Evolutionary conservation across 495 filamentous ascomycete genomes (phyloP), one percentile per base, ranked within the genome.

Genomic region (Penicillium macrosclerotiorum): DNA sequence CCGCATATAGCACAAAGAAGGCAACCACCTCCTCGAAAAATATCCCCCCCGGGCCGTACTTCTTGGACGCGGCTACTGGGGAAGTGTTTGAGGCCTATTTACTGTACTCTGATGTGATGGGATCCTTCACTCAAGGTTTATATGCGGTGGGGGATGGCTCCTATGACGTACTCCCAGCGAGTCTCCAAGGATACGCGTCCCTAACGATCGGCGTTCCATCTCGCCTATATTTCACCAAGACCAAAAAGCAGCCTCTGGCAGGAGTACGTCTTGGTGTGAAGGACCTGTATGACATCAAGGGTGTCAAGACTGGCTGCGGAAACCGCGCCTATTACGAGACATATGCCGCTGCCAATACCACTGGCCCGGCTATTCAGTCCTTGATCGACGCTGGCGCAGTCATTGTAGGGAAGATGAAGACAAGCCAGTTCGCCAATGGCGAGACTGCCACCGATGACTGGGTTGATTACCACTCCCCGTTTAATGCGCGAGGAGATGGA

Each of bases 371-470:
- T 13, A 58, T 76, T 8, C 62, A 72, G 35, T 45, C 51, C 7
- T 62, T 79, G 1, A 46, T 76, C 9, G 57, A 72, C 40, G 55
- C 60, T 1, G 74, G 75, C n/a, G 74, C 68, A n/a, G 51, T 76
- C 6, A 44, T 77, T 22, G 65, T 79, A 0, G 75, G 75, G 2
- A 77, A 77, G 43, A 70, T 67, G 26, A 71, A 70, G 23, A 73
- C 72, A 0, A 63, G 57, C 8, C 73, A 79, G 45, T 70, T 79
- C 42, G 67, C 71, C 8, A 66, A 69, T 18, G 67, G 68, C 2
- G 62, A 72, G 29, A 48, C 36, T 2, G 49, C 68, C 2, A 68
- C 60, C 8, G 69, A 54, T 32, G 68, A 64, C 49, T 68, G 71
- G 69, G 60, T 69, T 1, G 71, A 72, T 29, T 71, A 63, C 40